These are phyloP conservation scores for Verticillium nonalfalfae DNA, from an alignment of 2,329 filamentous ascomycete species.

Conservation along the genomic window DNA sequence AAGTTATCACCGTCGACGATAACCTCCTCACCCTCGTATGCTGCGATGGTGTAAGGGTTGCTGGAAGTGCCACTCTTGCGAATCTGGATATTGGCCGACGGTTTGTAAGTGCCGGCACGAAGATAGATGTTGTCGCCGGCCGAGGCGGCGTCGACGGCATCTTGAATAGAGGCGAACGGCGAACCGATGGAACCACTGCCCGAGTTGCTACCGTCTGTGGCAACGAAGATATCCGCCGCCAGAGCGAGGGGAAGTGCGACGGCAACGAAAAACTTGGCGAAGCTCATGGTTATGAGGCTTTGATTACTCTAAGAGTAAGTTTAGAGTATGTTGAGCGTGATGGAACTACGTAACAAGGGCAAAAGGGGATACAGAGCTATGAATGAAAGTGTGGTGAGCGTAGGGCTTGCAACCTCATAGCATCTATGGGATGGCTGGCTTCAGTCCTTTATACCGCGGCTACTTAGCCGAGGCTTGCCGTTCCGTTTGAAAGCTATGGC, in stretches of 20 bases:
- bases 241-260: constrained; percentile 9
- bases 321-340: too few species aligned
- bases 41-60: constrained; percentile 31
- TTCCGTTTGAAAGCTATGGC: background rate
- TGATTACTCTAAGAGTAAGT: too few species aligned
- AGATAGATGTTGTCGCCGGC: constrained; percentile 33
- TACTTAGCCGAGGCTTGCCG: background rate
- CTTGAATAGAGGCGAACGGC: constrained; percentile 38
- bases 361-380: background rate
- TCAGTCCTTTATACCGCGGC: background rate
- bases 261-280: constrained; percentile 8
- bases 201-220: constrained; percentile 31
- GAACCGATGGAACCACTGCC: constrained; percentile 27
- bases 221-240: constrained; percentile 35
- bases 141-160: constrained; percentile 33
- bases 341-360: background rate
- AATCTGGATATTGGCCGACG: constrained; percentile 39
- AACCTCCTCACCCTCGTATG: constrained; percentile 35
- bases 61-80: constrained; percentile 31
- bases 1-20: constrained; percentile 37
- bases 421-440: background rate
- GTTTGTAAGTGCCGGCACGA: constrained; percentile 29
- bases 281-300: constrained; percentile 2
- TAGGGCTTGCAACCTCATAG: background rate
- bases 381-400: background rate